Base-by-base conservation (phyloP, 441 rosid genomes). In the Rhodomyrtus psidioides region DNA sequence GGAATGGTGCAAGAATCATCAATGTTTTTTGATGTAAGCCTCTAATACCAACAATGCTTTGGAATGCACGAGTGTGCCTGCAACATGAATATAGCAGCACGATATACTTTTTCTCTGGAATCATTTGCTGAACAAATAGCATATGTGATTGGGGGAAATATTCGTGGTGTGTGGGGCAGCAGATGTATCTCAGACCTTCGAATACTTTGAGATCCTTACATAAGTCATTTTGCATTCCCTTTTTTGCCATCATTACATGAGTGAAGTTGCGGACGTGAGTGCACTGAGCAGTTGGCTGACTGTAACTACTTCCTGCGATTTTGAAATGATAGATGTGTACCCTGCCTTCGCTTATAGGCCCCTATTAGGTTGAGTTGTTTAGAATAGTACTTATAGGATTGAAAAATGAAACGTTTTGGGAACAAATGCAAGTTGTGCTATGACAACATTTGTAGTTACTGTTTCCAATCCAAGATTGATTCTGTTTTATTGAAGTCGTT, bases 1-100 rank as follows among this genome's bases (percentile, higher is more conserved):
- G 92, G 91, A 87, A 84, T 89, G 89, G 89, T 87, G 70, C 93
- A 88, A 62, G 96, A 90, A 56, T 90, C 91, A 4, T 89, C 94
- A 28, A 83, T 90, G 7, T 87, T 91, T 87, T 89, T 91, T 85
- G 90, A 89, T 44, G 96, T 94, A 82, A 89, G 89, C 87, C 54
- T 55, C 53, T 39, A 10, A 70, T 83, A 83, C 70, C 60, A 7
- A 15, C 42, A 76, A 53, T 82, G 26, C 60, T 53, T 54, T 28
- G 12, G 58, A 51, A 21, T 82, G 76, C n/a, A 10, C 10, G 6
- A 34, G 46, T 28, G 58, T 70, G 79, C 49, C 8, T 70, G 49
- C 8, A 21, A 79, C 16, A 7, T 53, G 16, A 58, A 55, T 53
- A 51, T 19, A 42, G 44, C 49, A 53, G 28, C 9, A 39, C 49